Evolutionary conservation across 768 basidiomycete species (phyloP).

Genomic region (Baorangia bicolor): DNA sequence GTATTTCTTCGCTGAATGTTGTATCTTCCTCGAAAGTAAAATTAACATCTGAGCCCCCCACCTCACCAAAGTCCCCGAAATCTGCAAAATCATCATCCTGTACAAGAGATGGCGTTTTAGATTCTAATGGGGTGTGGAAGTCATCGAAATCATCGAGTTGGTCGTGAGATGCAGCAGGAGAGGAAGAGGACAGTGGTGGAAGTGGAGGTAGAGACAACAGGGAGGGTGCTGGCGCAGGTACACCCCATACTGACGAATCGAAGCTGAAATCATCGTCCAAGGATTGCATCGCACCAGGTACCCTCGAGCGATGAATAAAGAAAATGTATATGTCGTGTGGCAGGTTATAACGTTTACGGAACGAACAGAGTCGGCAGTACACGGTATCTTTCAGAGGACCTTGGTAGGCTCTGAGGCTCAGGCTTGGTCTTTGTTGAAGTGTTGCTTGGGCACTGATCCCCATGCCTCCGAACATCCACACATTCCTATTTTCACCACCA

Average conservation of each 20-base stretch:
- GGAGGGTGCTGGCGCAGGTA: slow-evolving; percentile 37
- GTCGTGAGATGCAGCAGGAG: slow-evolving; percentile 32
- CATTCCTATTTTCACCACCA: slow-evolving; percentile 64
- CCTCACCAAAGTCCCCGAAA: slow-evolving; percentile 85
- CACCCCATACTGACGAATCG: slow-evolving; percentile 73
- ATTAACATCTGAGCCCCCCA: slow-evolving; percentile 36
- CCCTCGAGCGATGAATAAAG: background rate
- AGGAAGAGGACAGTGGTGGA: slow-evolving; percentile 21
- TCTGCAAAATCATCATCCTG: slow-evolving; percentile 81
- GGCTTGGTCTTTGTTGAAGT: background rate
- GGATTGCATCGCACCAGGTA: slow-evolving; percentile 15
- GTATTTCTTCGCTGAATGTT: slow-evolving; percentile 13
- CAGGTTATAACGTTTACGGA: background rate
- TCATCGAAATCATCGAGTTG: slow-evolving; percentile 54
- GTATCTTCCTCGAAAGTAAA: slow-evolving; percentile 40
- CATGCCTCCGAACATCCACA: slow-evolving; percentile 34
- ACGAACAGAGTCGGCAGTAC: background rate
- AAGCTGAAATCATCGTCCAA: slow-evolving; percentile 78
- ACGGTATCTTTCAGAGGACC: background rate
- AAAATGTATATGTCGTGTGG: slow-evolving; percentile 13
- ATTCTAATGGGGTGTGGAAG: slow-evolving; percentile 48
- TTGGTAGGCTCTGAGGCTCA: no score
- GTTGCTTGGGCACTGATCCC: background rate
- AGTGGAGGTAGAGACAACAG: slow-evolving; percentile 27
- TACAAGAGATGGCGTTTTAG: slow-evolving; percentile 39